phyloP scores from a whole-genome alignment of 2,329 filamentous ascomycete genomes.

The Alternaria hordeiaustralica region DNA sequence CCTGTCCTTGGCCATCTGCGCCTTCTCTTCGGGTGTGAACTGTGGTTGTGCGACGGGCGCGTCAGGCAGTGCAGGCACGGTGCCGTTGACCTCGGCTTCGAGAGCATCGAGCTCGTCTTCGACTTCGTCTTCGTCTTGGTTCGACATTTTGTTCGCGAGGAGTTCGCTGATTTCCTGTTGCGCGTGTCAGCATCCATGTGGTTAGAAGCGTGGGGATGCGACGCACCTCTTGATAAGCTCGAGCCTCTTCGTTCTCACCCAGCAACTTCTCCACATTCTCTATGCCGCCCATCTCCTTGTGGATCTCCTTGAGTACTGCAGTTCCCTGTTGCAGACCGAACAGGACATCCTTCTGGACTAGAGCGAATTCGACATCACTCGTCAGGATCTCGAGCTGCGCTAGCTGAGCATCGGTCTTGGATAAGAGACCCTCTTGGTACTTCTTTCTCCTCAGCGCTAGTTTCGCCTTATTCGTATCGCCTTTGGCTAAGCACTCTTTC shows the following conservation, averaged over 20 bases:
- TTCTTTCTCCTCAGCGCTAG: constrained; percentile 93
- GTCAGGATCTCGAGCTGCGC: constrained; percentile 90
- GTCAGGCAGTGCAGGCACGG: constrained; percentile 45
- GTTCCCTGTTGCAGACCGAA: constrained; percentile 94
- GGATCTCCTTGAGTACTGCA: constrained; percentile 85
- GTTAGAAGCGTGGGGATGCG: constrained; percentile 26
- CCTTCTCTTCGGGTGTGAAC: constrained; percentile 37
- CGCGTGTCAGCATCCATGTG: constrained; percentile 2
- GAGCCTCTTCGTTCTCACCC: constrained; percentile 88
- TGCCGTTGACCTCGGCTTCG: constrained; percentile 66
- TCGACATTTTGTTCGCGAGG: constrained; percentile 85
- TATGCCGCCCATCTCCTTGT: constrained; percentile 93
- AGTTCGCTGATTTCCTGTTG: constrained; percentile 87
- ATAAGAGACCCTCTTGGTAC: constrained; percentile 89
- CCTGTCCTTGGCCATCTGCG: constrained; percentile 39
- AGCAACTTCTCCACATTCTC: constrained; percentile 94
- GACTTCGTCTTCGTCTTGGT: constrained; percentile 96
- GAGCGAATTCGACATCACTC: constrained; percentile 89
- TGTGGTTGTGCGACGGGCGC: constrained; percentile 45
- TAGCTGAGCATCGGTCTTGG: constrained; percentile 92
- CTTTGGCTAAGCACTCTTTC: constrained; percentile 77
- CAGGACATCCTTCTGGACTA: constrained; percentile 95
- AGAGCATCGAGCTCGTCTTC: constrained; percentile 91
- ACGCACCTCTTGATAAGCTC: constrained; percentile 83
- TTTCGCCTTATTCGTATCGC: constrained; percentile 81